A percentile compares a stretch with the other conserved stretches of the same genome.
Conservation (phyloP, 345 rosid genomes). For the Lepidium sativum region DNA sequence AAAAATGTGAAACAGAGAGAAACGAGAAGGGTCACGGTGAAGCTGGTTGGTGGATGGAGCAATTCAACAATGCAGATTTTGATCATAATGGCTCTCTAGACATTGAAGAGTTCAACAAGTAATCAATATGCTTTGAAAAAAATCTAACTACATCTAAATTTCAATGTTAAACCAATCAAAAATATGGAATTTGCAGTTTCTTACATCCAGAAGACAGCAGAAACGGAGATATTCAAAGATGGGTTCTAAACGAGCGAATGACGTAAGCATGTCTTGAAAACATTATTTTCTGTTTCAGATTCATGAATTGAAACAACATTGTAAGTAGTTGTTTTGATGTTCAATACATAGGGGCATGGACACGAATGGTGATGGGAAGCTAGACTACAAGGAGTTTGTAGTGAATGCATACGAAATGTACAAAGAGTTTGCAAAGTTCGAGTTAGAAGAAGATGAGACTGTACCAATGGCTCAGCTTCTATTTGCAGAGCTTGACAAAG, state of each 20-base stretch:
- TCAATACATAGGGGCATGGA: constrained; percentile 43
- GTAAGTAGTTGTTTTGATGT: neutral
- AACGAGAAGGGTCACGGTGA: constrained; percentile 48
- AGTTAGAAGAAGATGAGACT: constrained; percentile 9
- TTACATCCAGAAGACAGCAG: constrained; percentile 66
- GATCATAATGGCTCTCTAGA: constrained; percentile 44
- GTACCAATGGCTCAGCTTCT: constrained; percentile 37
- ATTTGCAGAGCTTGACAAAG: constrained; percentile 45
- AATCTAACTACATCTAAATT: neutral
- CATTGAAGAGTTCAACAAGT: constrained; percentile 49
- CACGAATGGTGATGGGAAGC: constrained; percentile 43
- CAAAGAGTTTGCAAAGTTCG: constrained; percentile 43
- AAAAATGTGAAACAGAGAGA: constrained; percentile 36
- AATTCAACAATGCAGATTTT: constrained; percentile 46
- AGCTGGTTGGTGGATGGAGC: constrained; percentile 74
- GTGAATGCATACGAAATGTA: constrained; percentile 35
- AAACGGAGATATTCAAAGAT: constrained; percentile 42
- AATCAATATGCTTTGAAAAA: neutral
- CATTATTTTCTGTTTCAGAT: neutral
- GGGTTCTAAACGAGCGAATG: constrained; percentile 44
- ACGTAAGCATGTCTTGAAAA: constrained; percentile 31
- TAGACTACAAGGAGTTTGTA: constrained; percentile 42
- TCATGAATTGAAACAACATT: neutral
- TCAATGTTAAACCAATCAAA: neutral
- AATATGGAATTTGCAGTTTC: constrained; percentile 35